Percentiles rank a stretch among this genome's conserved stretches.
phyloP scores from a whole-genome alignment of 306 rosid species.

The Aeschynomene evenia region DNA sequence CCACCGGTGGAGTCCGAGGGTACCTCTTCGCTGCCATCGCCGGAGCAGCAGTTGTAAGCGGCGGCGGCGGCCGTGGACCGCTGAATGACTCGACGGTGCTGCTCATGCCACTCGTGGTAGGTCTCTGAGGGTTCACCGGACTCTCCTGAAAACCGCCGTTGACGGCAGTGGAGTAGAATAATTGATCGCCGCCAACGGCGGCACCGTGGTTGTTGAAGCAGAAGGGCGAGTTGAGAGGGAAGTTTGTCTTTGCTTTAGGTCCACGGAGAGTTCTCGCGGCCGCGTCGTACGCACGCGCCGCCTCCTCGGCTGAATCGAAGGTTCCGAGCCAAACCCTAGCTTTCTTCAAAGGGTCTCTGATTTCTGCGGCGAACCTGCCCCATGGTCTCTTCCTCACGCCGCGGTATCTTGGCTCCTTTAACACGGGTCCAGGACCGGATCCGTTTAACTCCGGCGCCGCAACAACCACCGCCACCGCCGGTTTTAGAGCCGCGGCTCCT shows the following conservation, averaged over 20 bases:
- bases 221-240: slow-evolving; percentile 41
- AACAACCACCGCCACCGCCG: not conserved
- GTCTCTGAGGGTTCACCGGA: slow-evolving; percentile 50
- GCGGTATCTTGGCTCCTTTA: slow-evolving; percentile 58
- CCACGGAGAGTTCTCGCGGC: slow-evolving; percentile 80
- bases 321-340: slow-evolving; percentile 86
- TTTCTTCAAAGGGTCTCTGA: slow-evolving; percentile 87
- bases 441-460: slow-evolving; percentile 28
- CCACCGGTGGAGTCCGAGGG: slow-evolving; percentile 62
- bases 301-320: slow-evolving; percentile 82
- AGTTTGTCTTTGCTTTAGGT: slow-evolving; percentile 76
- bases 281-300: slow-evolving; percentile 75
- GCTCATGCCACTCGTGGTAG: slow-evolving; percentile 70
- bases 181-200: slow-evolving; percentile 31
- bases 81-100: slow-evolving; percentile 80
- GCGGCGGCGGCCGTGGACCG: slow-evolving; percentile 51
- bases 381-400: slow-evolving; percentile 87
- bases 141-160: slow-evolving; percentile 41
- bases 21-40: slow-evolving; percentile 17
- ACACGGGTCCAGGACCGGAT: slow-evolving; percentile 33
- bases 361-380: slow-evolving; percentile 92
- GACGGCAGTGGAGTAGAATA: slow-evolving; percentile 11
- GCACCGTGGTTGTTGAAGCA: slow-evolving; percentile 22
- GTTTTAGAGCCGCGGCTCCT: slow-evolving; percentile 34
- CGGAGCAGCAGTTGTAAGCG: slow-evolving; percentile 1